Evolutionary conservation across 176 grass and related monocot species (phyloP), one percentile per base, ranked within the genome.

Genomic region (Eremochloa ophiuroides): DNA sequence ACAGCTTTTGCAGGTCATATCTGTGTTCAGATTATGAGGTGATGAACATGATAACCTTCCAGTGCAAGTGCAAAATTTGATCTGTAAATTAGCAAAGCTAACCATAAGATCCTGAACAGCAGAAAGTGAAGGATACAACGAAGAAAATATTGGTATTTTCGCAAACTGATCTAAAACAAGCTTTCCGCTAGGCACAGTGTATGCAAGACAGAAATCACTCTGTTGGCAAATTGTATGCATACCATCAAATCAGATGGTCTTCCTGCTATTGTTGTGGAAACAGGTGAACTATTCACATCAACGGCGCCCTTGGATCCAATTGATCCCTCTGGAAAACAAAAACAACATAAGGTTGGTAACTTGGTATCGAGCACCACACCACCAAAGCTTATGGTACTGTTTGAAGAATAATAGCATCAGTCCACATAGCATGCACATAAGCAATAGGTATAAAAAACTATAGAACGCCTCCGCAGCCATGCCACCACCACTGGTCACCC

Each of bases 281-380:
- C 47, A 80, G 71, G 34, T 80, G 37, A 71, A 22, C 17, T 41
- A 34, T 80, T 83, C 34, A 27, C 61, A 81, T 76, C 83, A 80
- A 84, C n/a, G 8, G 56, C 71, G 64, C 66, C 64, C 59, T 83
- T 67, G 75, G 81, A 72, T 89, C 83, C 38, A 89, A 86, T 62
- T 67, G 78, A 86, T 84, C 75, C 56, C 33, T 89, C 90, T 92
- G 87, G 76, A 92, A 92, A 92, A 89, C 79, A 92, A 86, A 89
- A 92, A 82, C 67, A 85, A 88, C 47, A 84, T 62, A 90, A 90
- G 79, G 60, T 82, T 74, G 69, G 69, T 40, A 80, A n/a, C n/a
- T 82, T 74, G 69, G 34, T 56, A 56, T 72, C 86, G 80, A 92
- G 87, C 82, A 86, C 83, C 75, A 83, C 42, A 38, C 62, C 30